These are phyloP conservation scores for Tulasnella sp. DNA, from an alignment of 768 basidiomycete genomes.

Conservation along the genomic window DNA sequence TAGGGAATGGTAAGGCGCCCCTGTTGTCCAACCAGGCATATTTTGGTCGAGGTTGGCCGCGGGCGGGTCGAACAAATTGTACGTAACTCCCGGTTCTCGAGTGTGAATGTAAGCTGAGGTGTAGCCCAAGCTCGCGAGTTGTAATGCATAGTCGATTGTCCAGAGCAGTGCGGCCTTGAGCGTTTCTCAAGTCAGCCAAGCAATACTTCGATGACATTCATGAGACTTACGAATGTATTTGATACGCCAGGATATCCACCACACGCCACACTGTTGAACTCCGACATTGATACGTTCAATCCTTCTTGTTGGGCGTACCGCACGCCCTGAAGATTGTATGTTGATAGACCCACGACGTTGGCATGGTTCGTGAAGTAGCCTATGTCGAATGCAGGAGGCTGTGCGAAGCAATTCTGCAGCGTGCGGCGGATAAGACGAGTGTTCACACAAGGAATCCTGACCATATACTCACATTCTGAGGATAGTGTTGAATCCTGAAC, in stretches of 20 bases:
- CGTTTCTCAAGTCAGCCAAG: background rate
- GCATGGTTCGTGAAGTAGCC: constrained; percentile 26
- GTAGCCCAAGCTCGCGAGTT: constrained; percentile 29
- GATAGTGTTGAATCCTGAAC: constrained; percentile 31
- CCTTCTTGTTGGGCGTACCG: constrained; percentile 19
- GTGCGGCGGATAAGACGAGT: background rate
- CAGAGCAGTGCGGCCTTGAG: constrained; percentile 29
- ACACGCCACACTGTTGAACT: constrained; percentile 31
- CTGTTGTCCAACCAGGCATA: constrained; percentile 29
- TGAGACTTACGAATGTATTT: constrained; percentile 27
- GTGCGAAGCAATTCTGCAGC: constrained; percentile 23
- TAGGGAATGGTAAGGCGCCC: constrained; percentile 29
- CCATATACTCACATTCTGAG: constrained; percentile 25
- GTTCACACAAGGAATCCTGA: background rate
- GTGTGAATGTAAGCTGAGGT: constrained; percentile 31
- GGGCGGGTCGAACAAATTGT: constrained; percentile 32
- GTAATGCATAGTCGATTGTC: constrained; percentile 31
- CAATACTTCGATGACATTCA: background rate
- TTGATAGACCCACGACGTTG: constrained; percentile 23
- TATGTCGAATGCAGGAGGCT: background rate
- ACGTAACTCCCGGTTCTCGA: constrained; percentile 30
- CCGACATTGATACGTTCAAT: constrained; percentile 28
- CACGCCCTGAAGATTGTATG: constrained; percentile 23
- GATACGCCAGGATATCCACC: constrained; percentile 29
- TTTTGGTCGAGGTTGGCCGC: constrained; percentile 16